Base-by-base conservation (phyloP, 371 early-diverging fungal genomes). In the Blastocladiella emersonii region DNA sequence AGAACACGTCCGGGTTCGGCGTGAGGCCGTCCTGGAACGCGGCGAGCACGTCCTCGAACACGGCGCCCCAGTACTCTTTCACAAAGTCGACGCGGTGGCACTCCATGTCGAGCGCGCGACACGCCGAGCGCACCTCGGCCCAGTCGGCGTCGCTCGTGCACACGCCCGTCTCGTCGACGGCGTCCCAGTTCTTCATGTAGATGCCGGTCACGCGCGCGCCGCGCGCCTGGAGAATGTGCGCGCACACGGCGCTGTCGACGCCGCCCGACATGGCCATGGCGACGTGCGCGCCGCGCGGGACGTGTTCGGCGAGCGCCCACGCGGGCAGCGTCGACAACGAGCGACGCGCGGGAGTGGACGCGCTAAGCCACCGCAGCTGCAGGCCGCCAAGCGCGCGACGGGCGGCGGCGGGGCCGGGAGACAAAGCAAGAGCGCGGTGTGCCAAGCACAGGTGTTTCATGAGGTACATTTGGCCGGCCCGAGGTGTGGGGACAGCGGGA, bases 121-220 rank as follows among this genome's bases (percentile, higher is more conserved):
- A 89, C 0, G 88, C 87, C 10, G 67, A 65, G 61, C 88, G 88
- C 0, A 93, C 95, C 63, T 92, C 91, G 25, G 74, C 70, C 85
- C 85, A 93, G 68, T 94, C 96, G 35, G 78, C 66, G 34, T 81
- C 82, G 6, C 87, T 84, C 5, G 90, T 81, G 56, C 92, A 92
- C 1, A 78, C 81, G n/a, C 88, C 91, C 21, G 72, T 73, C 61
- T 91, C 92, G 63, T 91, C 91, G 1, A 77, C 70, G 1, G 83
- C 78, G 65, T 93, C 92, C 97, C 97, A 95, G 72, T 96, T 96
- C 61, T 84, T 84, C 95, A 96, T 93, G 66, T 88, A 95, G 17
- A 93, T 73, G 2, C 85, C 95, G n/a, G 19, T 37, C 5, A 41
- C 25, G 32, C 63, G 4, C 44, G 36, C 66, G 68, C 72, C 80